phyloP scores from a whole-genome alignment of 2,329 filamentous ascomycete species.

The Beauveria sp. region DNA sequence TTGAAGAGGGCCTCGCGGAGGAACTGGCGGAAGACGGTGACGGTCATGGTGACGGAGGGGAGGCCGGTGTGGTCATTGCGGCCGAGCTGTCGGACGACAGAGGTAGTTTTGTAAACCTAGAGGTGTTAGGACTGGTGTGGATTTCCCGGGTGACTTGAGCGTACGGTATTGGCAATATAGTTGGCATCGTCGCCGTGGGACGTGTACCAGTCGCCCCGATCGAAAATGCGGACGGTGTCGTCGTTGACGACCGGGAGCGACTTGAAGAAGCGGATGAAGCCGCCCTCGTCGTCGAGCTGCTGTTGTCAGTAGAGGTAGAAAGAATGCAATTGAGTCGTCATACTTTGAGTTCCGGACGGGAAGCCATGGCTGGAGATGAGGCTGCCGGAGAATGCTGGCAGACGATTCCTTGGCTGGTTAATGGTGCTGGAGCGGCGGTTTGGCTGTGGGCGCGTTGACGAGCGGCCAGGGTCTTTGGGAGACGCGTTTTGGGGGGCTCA shows the following conservation, averaged over 20 bases:
- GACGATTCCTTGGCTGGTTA: background rate
- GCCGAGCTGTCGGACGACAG: conserved; percentile 84
- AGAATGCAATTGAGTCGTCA: background rate
- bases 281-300: conserved; percentile 89
- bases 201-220: conserved; percentile 91
- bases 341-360: conserved; percentile 65
- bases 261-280: conserved; percentile 95
- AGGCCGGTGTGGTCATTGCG: conserved; percentile 76
- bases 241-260: conserved; percentile 64
- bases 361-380: conserved; percentile 49
- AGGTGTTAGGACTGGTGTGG: background rate
- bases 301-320: background rate
- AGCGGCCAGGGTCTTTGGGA: conserved; percentile 7
- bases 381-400: background rate
- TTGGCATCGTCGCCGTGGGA: conserved; percentile 81
- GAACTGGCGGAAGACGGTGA: conserved; percentile 93
- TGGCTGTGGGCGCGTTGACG: conserved; percentile 10
- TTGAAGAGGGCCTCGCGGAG: conserved; percentile 89
- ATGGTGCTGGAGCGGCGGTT: background rate
- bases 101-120: conserved; percentile 93
- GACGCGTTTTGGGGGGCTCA: conserved; percentile 17
- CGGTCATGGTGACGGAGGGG: conserved; percentile 88
- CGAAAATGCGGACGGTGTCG: conserved; percentile 82
- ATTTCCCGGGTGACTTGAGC: conserved; percentile 15
- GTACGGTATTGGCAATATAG: conserved; percentile 71